Evolutionary conservation across 768 basidiomycete species (phyloP).

Genomic region (Podaxis sp.): DNA sequence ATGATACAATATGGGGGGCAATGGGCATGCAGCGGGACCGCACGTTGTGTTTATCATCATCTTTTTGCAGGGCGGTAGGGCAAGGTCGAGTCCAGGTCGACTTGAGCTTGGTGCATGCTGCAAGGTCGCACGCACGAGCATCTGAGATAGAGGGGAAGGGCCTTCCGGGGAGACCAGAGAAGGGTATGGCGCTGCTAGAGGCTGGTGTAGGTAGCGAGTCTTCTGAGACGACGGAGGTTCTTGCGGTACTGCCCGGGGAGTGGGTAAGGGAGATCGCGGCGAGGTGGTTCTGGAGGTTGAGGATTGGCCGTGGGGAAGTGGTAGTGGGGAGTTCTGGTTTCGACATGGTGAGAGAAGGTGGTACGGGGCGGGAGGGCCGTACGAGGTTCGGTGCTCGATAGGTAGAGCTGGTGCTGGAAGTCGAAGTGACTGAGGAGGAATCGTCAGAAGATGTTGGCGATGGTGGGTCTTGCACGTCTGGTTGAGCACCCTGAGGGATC

Average conservation of each 20-base stretch:
- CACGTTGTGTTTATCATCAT: neutral
- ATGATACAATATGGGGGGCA: neutral
- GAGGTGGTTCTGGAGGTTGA: conserved; percentile 28
- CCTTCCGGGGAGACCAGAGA: conserved; percentile 19
- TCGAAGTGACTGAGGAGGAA: conserved; percentile 16
- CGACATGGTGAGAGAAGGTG: conserved; percentile 50
- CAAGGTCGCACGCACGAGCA: conserved; percentile 9
- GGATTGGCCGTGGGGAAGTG: conserved; percentile 26
- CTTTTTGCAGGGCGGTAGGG: neutral
- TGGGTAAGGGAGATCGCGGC: conserved; percentile 24
- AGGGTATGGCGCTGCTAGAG: conserved; percentile 33
- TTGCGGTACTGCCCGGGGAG: conserved; percentile 23
- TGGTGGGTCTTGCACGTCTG: neutral
- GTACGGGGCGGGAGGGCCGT: conserved; percentile 34
- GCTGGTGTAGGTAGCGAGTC: conserved; percentile 50
- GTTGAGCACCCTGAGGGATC: conserved; percentile 3
- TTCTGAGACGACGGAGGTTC: conserved; percentile 34
- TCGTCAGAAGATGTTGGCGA: conserved; percentile 3
- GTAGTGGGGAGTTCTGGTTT: conserved; percentile 28
- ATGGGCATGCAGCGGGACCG: conserved; percentile 6
- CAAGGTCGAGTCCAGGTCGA: neutral
- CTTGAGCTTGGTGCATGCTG: conserved; percentile 5
- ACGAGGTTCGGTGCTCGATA: conserved; percentile 34
- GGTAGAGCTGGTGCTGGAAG: conserved; percentile 17
- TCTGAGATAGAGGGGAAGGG: conserved; percentile 11